A percentile compares a stretch with the other conserved stretches of the same genome.
Conservation (phyloP, 352 stramenopile genomes). For the Aphanomyces astaci region DNA sequence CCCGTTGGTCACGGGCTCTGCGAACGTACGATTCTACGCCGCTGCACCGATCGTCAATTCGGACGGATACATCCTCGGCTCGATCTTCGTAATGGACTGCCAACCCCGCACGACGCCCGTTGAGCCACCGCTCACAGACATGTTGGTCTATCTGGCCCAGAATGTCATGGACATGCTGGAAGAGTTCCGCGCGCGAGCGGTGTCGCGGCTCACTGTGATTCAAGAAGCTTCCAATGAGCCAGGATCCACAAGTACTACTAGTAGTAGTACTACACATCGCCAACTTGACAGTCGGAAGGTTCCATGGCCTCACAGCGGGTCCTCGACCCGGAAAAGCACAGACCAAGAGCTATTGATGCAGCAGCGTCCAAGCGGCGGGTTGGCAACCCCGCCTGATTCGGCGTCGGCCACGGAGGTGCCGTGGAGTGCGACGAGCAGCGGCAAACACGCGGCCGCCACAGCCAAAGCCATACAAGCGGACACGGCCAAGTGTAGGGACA, state of each 20-base stretch:
- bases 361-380: no score
- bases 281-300: no score
- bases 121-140: slow-evolving; percentile 47
- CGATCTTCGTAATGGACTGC: slow-evolving; percentile 71
- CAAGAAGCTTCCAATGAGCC: slow-evolving; percentile 1
- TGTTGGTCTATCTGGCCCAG: slow-evolving; percentile 55
- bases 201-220: background rate
- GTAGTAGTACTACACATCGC: no score
- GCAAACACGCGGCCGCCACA: background rate
- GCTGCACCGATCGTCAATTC: slow-evolving; percentile 49
- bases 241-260: background rate
- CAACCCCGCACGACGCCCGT: slow-evolving; percentile 35
- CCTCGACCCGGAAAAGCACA: background rate
- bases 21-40: slow-evolving; percentile 91
- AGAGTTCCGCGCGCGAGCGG: slow-evolving; percentile 2
- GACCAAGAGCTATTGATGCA: background rate
- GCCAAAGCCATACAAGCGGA: background rate
- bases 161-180: slow-evolving; percentile 44
- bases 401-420: background rate
- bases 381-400: slow-evolving; percentile 22
- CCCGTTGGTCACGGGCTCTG: slow-evolving; percentile 78
- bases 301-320: background rate
- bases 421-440: background rate
- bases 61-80: slow-evolving; percentile 52
- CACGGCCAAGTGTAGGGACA: background rate